These are phyloP conservation scores for Calonectria multiphialidica DNA, from an alignment of 2,329 filamentous ascomycete species.

Conservation along the genomic window DNA sequence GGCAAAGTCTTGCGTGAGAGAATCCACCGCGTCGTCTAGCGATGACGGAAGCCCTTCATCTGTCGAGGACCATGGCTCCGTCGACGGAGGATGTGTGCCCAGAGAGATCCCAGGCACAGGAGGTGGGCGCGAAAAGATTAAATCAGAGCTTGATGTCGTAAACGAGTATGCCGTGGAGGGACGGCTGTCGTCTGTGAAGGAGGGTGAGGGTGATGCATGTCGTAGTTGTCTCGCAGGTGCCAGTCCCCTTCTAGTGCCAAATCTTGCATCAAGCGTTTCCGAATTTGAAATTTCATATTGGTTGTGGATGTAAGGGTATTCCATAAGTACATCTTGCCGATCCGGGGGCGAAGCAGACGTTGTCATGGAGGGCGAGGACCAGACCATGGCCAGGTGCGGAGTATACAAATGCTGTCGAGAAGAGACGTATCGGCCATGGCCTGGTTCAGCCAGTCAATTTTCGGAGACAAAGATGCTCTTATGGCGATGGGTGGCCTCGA, in stretches of 20 bases:
- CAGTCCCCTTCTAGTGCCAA: constrained; percentile 11
- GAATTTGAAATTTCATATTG: constrained; percentile 24
- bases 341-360: constrained; percentile 6
- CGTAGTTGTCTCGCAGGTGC: constrained; percentile 19
- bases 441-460: constrained; percentile 50
- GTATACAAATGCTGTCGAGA: constrained; percentile 33
- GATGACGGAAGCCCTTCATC: not conserved
- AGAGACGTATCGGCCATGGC: constrained; percentile 39
- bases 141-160: constrained; percentile 37
- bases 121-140: constrained; percentile 26
- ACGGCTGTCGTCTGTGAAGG: constrained; percentile 21
- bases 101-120: constrained; percentile 19
- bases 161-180: constrained; percentile 35
- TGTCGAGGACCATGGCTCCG: not conserved
- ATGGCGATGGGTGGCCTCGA: constrained; percentile 86
- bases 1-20: not conserved
- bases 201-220: not conserved
- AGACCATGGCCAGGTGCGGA: constrained; percentile 55
- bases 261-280: constrained; percentile 15
- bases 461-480: constrained; percentile 82
- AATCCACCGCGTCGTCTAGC: not conserved
- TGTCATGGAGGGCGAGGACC: constrained; percentile 42
- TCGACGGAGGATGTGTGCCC: not conserved
- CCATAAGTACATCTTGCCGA: constrained; percentile 9
- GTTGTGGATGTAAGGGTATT: not conserved